phyloP scores from a whole-genome alignment of 208 protist species.

The Lotmaria passim region DNA sequence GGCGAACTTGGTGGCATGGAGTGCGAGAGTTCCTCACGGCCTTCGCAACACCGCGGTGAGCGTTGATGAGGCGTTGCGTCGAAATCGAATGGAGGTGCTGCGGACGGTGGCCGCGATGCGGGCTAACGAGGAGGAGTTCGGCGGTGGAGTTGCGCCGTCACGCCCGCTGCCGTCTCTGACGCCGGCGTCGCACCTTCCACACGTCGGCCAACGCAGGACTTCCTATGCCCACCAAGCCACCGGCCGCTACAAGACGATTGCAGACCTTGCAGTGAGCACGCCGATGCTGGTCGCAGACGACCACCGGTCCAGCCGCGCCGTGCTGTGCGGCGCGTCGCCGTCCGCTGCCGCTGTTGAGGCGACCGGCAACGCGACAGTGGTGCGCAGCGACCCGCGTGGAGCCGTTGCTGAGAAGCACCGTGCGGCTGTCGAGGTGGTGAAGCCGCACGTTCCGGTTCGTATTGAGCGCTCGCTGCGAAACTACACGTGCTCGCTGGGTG shows the following conservation, averaged over 20 bases:
- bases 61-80: slow-evolving; percentile 13
- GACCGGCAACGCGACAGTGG: background rate
- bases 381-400: slow-evolving; percentile 32
- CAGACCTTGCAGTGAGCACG: slow-evolving; percentile 2
- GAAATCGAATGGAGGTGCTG: slow-evolving; percentile 26
- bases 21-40: slow-evolving; percentile 1
- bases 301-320: background rate
- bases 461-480: slow-evolving; percentile 21
- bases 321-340: background rate
- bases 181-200: background rate
- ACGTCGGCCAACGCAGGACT: slow-evolving; percentile 11
- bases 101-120: slow-evolving; percentile 27
- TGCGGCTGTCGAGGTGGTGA: slow-evolving; percentile 4
- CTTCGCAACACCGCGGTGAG: slow-evolving; percentile 7
- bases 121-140: slow-evolving; percentile 24
- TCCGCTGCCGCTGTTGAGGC: background rate
- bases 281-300: background rate
- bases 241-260: slow-evolving; percentile 14
- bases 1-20: slow-evolving; percentile 11
- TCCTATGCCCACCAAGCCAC: slow-evolving; percentile 16
- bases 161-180: background rate
- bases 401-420: slow-evolving; percentile 30
- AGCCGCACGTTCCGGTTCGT: slow-evolving; percentile 13
- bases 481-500: slow-evolving; percentile 33
- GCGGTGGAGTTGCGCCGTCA: background rate